A percentile compares a stretch with the other conserved stretches of the same genome.
phyloP scores from a whole-genome alignment of 306 rosid genomes.

The Cucurbita moschata region DNA sequence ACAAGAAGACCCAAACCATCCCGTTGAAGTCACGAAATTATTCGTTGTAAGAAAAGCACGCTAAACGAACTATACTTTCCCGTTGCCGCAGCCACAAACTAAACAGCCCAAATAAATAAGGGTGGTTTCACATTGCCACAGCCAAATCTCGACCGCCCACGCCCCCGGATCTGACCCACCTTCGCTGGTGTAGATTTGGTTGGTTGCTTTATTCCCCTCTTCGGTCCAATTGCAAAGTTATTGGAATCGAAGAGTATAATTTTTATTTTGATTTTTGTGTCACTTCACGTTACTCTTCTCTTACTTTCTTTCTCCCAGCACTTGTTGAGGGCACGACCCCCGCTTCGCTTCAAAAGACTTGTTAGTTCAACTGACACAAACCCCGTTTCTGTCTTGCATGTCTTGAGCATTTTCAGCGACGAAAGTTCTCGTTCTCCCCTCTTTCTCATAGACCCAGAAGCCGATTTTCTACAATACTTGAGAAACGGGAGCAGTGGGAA shows the following conservation, averaged over 20 bases:
- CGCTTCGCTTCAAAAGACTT: not conserved
- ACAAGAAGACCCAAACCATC: too few relatives aligned
- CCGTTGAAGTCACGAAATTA: too few relatives aligned
- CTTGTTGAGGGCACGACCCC: slow-evolving; percentile 9
- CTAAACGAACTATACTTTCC: not conserved
- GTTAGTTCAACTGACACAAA: slow-evolving; percentile 8
- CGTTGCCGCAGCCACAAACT: not conserved
- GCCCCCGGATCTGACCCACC: not conserved
- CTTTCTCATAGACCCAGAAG: slow-evolving; percentile 1
- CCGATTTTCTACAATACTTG: not conserved
- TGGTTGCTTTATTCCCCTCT: slow-evolving; percentile 1
- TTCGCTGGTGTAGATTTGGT: not conserved
- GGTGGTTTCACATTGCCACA: not conserved
- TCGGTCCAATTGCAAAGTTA: slow-evolving; percentile 6
- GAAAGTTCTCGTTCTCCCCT: not conserved
- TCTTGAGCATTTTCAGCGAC: slow-evolving; percentile 23
- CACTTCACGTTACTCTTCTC: not conserved
- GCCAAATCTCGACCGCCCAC: not conserved
- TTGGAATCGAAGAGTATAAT: not conserved
- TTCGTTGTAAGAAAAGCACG: too few relatives aligned
- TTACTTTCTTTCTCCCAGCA: not conserved
- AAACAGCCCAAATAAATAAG: too few relatives aligned
- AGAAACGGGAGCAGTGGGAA: slow-evolving; percentile 4
- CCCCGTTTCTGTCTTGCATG: slow-evolving; percentile 19
- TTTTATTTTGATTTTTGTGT: not conserved